These are phyloP conservation scores for Caryocar brasiliense DNA, from an alignment of 441 rosid species.

Conservation along the genomic window DNA sequence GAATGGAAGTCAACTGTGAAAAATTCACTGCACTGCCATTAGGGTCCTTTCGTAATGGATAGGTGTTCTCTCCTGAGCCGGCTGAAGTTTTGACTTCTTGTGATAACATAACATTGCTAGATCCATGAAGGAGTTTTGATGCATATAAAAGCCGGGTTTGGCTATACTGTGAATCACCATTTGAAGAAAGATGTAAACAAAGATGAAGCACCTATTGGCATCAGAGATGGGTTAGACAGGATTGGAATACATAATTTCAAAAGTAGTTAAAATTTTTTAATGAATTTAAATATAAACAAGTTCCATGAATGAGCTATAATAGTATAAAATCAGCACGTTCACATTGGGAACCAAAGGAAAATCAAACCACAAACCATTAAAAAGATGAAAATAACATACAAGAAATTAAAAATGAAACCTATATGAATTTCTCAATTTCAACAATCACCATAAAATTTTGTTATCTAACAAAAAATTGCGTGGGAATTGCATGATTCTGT, in stretches of 20 bases:
- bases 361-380: no score
- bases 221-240: background rate
- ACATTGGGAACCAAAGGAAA: no score
- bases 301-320: background rate
- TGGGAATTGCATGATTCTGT: no score
- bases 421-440: no score
- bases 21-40: constrained; percentile 1
- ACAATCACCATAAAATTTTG: no score
- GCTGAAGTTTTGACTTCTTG: constrained; percentile 19
- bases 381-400: no score
- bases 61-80: constrained; percentile 8
- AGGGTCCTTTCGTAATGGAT: constrained; percentile 5
- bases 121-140: constrained; percentile 11
- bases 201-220: constrained; percentile 34
- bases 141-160: constrained; percentile 11
- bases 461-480: no score
- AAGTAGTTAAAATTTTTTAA: no score
- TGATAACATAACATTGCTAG: constrained; percentile 1
- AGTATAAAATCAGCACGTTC: no score
- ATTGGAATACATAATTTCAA: constrained; percentile 1
- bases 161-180: constrained; percentile 18
- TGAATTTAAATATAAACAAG: background rate
- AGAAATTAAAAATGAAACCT: no score
- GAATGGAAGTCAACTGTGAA: constrained; percentile 9
- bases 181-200: constrained; percentile 31